Percentiles rank a stretch among this genome's conserved stretches.
Evolutionary conservation across 1,284 basidiomycete genomes (phyloP).

Genomic region (Stygiomarasmius scandens): DNA sequence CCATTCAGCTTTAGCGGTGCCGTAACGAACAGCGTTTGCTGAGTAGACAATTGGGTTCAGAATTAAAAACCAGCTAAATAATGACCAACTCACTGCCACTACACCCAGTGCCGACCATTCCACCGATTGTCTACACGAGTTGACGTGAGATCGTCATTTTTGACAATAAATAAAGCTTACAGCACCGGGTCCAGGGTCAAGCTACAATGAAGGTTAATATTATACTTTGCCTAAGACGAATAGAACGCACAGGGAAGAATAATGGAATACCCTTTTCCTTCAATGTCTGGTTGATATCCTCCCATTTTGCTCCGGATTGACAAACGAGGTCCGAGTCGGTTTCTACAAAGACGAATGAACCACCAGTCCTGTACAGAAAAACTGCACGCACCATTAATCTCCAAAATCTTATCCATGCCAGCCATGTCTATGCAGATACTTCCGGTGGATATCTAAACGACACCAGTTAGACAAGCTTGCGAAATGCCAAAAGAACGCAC

Average conservation of each 20-base stretch:
- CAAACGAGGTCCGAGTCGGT: constrained; percentile 74
- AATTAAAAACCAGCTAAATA: background rate
- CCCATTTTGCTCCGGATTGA: constrained; percentile 86
- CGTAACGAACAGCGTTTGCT: constrained; percentile 84
- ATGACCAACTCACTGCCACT: constrained; percentile 49
- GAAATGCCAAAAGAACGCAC: constrained; percentile 45
- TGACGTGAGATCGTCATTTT: background rate
- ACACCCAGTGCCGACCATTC: constrained; percentile 60
- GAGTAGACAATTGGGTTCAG: constrained; percentile 17
- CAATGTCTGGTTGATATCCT: constrained; percentile 81
- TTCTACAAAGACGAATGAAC: constrained; percentile 32
- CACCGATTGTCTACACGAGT: constrained; percentile 49
- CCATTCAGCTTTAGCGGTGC: constrained; percentile 76
- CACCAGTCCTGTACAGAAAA: background rate
- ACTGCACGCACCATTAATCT: constrained; percentile 41
- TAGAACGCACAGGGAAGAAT: constrained; percentile 64
- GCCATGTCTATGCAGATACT: constrained; percentile 72
- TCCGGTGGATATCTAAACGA: constrained; percentile 46
- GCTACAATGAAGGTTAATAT: constrained; percentile 28
- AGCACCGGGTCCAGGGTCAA: constrained; percentile 57
- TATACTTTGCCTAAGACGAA: background rate
- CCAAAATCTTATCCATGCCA: constrained; percentile 65
- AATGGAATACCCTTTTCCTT: constrained; percentile 68
- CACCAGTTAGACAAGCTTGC: constrained; percentile 25
- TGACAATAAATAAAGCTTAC: constrained; percentile 30